Base-by-base conservation (phyloP, 257 asterid species). In the Gentiana macrophylla region DNA sequence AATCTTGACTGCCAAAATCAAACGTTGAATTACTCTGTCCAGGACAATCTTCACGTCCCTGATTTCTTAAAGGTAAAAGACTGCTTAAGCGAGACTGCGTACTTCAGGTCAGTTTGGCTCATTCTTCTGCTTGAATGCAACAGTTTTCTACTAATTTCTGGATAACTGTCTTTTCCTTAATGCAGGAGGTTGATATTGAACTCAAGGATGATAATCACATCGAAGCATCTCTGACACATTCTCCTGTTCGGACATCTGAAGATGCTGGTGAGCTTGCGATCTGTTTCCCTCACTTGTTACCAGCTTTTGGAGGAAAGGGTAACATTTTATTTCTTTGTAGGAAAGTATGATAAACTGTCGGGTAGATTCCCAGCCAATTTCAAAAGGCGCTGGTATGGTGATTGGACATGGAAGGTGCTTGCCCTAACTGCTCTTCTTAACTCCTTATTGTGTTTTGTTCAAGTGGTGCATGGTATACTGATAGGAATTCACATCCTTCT, bases 301-400 rank as follows among this genome's bases (percentile, higher is more conserved):
- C 45, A 38, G 8, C 45, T 38, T 38, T 8, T 38, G 45, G 45
- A 38, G 45, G 8, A 38, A 8, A 38, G 45, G 45, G 45, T 59
- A 35, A 37, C 49, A 68, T 64, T 54, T 53, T 68, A 32, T 67
- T 54, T 65, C 35, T 64, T 66, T 64, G 59, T 82, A 77, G 91
- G 59, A 64, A 72, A 68, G 57, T 53, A 67, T 64, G 2, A 62
- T 53, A 58, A 36, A 35, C 57, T n/a, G 32, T 52, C 63, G 47
- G 52, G 64, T 58, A 48, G 41, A 43, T 64, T 66, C 71, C 65
- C 70, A 63, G 83, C 71, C 38, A 57, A 73, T 68, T 83, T 75
- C 52, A 72, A 78, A 52, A 86, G 91, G 69, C 86, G 84, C 36
- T 86, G 95, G 94, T 63, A 77, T 68, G 94, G 94, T 69, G 94